Base-by-base conservation (phyloP, 768 basidiomycete species). In the Porpolomopsis calyptriformis region DNA sequence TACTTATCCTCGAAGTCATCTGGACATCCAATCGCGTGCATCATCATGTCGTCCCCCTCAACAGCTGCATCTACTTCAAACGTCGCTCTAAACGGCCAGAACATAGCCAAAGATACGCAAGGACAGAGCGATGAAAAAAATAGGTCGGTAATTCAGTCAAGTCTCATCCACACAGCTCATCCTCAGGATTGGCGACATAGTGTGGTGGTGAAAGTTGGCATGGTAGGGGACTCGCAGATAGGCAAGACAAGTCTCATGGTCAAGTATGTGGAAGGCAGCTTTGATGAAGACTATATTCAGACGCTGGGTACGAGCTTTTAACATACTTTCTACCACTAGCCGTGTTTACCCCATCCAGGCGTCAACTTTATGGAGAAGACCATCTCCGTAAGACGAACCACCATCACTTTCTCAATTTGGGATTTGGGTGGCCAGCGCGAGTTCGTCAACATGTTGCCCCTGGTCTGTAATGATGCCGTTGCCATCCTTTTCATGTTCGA, bases 311-410 rank as follows among this genome's bases (percentile, higher is more conserved):
- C 47, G 81, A 68, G 22, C 19, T 22, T 4, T 36, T 26, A 26
- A 45, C 42, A 7, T 46, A 2, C 31, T 25, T 16, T n/a, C n/a
- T n/a, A n/a, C n/a, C n/a, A n/a, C n/a, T 46, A 34, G 48, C 45
- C 31, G 39, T 11, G 40, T 26, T 12, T 12, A 22, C 37, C 36
- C 43, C 14, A 20, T 47, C 26, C 54, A 71, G 89, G 94, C 72
- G 92, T 97, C 70, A 97, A 97, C 67, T 98, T 98, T 66, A 98
- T 98, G 96, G 94, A 99, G 73, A 99, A 99, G 74, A 96, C 94
- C 12, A 97, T 99, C 57, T 86, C 88, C 46, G 94, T 99, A 55
- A 82, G 96, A 55, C 84, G 93, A 64, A 98, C 96, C 48, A 96
- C 94, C 46, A 98, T 99, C 65, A 97, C 94, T 2, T 98, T 99